Evolutionary conservation across 2,329 filamentous ascomycete genomes (phyloP).

Genomic region (Aspergillus hiratsukae): DNA sequence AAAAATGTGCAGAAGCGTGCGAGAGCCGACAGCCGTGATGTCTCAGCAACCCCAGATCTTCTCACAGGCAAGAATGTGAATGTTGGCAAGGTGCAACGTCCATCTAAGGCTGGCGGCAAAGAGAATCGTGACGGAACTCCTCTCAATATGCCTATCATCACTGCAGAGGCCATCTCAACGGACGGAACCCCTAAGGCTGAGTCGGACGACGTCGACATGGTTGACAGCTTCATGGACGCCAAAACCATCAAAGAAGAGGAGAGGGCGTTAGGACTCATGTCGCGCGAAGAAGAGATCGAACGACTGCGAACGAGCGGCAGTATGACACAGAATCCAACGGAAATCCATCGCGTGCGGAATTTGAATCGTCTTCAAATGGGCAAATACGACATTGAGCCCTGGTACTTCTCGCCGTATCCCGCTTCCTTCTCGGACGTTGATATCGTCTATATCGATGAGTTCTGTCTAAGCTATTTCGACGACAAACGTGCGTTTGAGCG

Average conservation of each 20-base stretch:
- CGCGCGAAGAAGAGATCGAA: constrained; percentile 87
- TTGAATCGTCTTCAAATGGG: constrained; percentile 94
- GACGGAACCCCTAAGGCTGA: constrained; percentile 38
- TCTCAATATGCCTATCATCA: constrained; percentile 26
- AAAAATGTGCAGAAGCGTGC: constrained; percentile 57
- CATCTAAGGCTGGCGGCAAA: constrained; percentile 56
- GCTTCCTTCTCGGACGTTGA: constrained; percentile 84
- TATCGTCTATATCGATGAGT: constrained; percentile 93
- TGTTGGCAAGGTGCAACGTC: constrained; percentile 42
- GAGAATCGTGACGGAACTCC: constrained; percentile 50
- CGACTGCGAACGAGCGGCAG: constrained; percentile 90
- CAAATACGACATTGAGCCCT: constrained; percentile 84
- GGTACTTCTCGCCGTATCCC: constrained; percentile 98
- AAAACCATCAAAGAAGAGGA: constrained; percentile 37
- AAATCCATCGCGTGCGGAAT: constrained; percentile 93
- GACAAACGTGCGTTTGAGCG: constrained; percentile 76
- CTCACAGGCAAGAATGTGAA: constrained; percentile 47
- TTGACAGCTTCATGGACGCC: constrained; percentile 30
- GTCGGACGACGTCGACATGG: constrained; percentile 42
- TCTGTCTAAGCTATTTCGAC: constrained; percentile 88
- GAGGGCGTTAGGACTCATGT: constrained; percentile 40
- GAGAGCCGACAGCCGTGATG: constrained; percentile 48
- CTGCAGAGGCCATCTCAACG: constrained; percentile 33
- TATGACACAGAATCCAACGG: constrained; percentile 98
- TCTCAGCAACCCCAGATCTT: constrained; percentile 53